These are phyloP conservation scores for Aspergillus saccharolyticus DNA, from an alignment of 495 filamentous ascomycete genomes.

Conservation along the genomic window DNA sequence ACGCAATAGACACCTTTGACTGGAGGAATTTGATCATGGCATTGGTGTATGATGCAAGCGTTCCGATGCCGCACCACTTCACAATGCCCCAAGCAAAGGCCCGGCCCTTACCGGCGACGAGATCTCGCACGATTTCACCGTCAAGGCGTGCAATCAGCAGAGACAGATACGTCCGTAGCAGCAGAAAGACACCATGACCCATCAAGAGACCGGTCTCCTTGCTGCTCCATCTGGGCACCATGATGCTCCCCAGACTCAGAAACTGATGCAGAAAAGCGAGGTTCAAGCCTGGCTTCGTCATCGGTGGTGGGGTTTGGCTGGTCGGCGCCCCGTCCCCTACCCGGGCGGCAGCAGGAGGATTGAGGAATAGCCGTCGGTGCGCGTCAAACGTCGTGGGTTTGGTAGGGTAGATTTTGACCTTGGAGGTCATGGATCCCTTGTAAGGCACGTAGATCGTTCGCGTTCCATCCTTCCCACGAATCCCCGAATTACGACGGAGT, in stretches of 20 bases:
- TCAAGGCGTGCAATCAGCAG: constrained; percentile 89
- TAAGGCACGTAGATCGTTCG: constrained; percentile 94
- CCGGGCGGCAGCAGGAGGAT: constrained; percentile 74
- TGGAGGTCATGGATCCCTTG: constrained; percentile 69
- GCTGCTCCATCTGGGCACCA: constrained; percentile 91
- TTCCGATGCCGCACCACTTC: constrained; percentile 73
- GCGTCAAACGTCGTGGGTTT: constrained; percentile 94
- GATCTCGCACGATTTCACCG: constrained; percentile 91
- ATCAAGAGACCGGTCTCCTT: constrained; percentile 89
- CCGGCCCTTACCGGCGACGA: constrained; percentile 89
- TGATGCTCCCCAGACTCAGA: constrained; percentile 88
- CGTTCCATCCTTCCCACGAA: constrained; percentile 88
- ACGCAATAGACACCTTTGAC: constrained; percentile 95
- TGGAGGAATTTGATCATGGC: constrained; percentile 98
- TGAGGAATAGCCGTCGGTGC: constrained; percentile 87
- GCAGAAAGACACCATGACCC: constrained; percentile 62
- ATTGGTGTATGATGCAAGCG: constrained; percentile 84
- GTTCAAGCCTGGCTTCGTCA: constrained; percentile 89
- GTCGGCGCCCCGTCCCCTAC: constrained; percentile 60
- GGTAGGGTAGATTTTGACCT: constrained; percentile 89
- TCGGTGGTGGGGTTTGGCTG: constrained; percentile 70
- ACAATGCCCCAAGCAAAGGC: constrained; percentile 83
- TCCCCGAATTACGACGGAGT: constrained; percentile 84
- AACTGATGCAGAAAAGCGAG: constrained; percentile 98
- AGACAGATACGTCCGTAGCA: constrained; percentile 90